Base-by-base conservation (phyloP, 75 land plant species). In the Chamaecyparis obtusa region DNA sequence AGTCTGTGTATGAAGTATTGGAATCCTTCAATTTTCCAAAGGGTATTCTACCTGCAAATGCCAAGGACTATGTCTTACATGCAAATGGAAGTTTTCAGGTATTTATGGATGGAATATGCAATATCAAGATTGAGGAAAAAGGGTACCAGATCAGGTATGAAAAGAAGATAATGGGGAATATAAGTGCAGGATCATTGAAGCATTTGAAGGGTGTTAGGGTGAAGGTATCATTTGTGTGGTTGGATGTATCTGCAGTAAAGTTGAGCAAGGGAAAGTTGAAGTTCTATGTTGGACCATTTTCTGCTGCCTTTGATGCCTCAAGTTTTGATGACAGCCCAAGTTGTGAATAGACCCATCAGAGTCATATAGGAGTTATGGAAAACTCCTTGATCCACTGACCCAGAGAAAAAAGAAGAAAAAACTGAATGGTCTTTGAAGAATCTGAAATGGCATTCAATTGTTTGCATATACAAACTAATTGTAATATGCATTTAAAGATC, bases 1-100 rank as follows among this genome's bases (percentile, higher is more conserved):
- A 21, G n/a, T 27, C 69, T 5, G 69, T 64, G 9, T 64, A 94
- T 86, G 92, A 94, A 17, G 83, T 89, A 30, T 89, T 94, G 39
- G 85, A 91, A 90, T 77, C 46, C 44, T 93, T 69, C 89, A 67
- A 92, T 35, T 91, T 94, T 69, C 93, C 96, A 5, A 85, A 79
- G 9, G 96, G 94, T 15, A 86, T 94, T 39, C 91, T 94, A 39
- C 96, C 96, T 10, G 44, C 87, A 46, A 93, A 92, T 33, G 92
- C 88, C 19, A 71, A 60, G 49, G 72, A 81, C 56, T 94, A 94
- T 86, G 74, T 86, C 8, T 79, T 94, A 9, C 80, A 91, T 37
- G 1, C 16, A 16, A 86, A 91, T 56, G 95, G 93, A 48, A 86
- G 54, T 27, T 94, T 94, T 86, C 48, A 43, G 51, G 90, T 89